A percentile compares a stretch with the other conserved stretches of the same genome.
phyloP scores from a whole-genome alignment of 768 basidiomycete genomes.

The Boletus eberwhitei region DNA sequence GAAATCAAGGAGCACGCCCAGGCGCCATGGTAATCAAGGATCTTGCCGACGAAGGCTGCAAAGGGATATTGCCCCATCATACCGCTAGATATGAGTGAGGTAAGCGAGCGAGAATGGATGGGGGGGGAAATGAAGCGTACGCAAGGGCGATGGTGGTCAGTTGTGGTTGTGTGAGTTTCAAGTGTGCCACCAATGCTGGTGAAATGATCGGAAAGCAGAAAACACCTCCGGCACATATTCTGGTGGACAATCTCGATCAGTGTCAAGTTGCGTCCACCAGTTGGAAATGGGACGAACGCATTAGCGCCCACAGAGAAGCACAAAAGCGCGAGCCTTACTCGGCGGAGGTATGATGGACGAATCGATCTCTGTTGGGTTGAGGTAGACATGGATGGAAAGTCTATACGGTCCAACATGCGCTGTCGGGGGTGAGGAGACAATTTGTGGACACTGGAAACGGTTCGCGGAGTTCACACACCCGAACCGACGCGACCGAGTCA shows the following conservation, averaged over 20 bases:
- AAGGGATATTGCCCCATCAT: constrained; percentile 82
- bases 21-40: constrained; percentile 66
- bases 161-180: constrained; percentile 72
- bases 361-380: neutral
- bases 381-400: constrained; percentile 12
- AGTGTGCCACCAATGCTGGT: constrained; percentile 52
- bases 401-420: neutral
- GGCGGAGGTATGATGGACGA: constrained; percentile 17
- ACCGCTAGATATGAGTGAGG: constrained; percentile 44
- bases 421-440: neutral
- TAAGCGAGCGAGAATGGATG: neutral
- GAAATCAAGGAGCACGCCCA: constrained; percentile 63
- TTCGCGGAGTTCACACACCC: constrained; percentile 1
- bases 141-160: constrained; percentile 74
- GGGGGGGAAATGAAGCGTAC: constrained; percentile 47
- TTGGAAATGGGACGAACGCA: constrained; percentile 46
- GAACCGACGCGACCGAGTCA: neutral
- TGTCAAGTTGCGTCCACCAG: neutral
- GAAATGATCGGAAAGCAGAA: constrained; percentile 78
- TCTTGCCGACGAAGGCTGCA: constrained; percentile 63
- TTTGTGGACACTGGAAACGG: too few species aligned
- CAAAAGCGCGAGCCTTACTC: constrained; percentile 29
- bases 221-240: constrained; percentile 75
- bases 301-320: constrained; percentile 61
- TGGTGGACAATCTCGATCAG: constrained; percentile 22